Evolutionary conservation across 1,284 basidiomycete genomes (phyloP).

Genomic region (Cutaneotrichosporon arboriforme): DNA sequence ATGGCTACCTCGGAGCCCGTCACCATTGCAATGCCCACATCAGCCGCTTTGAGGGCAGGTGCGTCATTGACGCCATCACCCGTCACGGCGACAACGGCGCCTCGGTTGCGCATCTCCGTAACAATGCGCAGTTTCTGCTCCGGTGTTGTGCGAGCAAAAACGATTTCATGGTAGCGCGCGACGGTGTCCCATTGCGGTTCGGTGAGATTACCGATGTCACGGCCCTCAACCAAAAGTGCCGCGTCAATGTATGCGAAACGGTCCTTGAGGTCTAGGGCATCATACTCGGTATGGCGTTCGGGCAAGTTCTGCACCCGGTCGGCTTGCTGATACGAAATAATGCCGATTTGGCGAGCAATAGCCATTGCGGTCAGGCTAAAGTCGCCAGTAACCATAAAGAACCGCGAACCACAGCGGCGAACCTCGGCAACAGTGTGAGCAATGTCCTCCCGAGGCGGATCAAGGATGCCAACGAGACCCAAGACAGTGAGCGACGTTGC

Average conservation of each 20-base stretch:
- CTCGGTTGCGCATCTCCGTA: conserved; percentile 55
- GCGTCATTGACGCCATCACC: conserved; percentile 70
- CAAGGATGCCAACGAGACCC: conserved; percentile 60
- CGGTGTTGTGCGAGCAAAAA: conserved; percentile 67
- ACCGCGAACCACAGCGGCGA: conserved; percentile 59
- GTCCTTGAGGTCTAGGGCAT: conserved; percentile 16
- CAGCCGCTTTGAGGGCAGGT: conserved; percentile 54
- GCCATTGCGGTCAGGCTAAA: conserved; percentile 52
- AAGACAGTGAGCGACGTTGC: conserved; percentile 54
- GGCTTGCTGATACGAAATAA: conserved; percentile 50
- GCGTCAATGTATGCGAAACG: conserved; percentile 8
- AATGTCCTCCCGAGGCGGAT: conserved; percentile 60
- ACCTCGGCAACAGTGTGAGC: conserved; percentile 53
- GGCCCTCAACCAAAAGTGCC: conserved; percentile 54
- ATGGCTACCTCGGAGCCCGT: conserved; percentile 49
- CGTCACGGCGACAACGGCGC: conserved; percentile 55
- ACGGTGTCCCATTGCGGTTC: conserved; percentile 54
- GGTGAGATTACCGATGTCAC: conserved; percentile 53
- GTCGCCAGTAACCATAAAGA: conserved; percentile 66
- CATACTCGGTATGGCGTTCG: conserved; percentile 29
- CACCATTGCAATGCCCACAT: conserved; percentile 53
- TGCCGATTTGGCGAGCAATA: conserved; percentile 59
- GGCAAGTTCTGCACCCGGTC: conserved; percentile 46
- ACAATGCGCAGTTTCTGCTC: conserved; percentile 69
- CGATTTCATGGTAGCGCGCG: conserved; percentile 60